These are phyloP conservation scores for Combretum micranthum DNA, from an alignment of 345 rosid genomes.

Conservation along the genomic window DNA sequence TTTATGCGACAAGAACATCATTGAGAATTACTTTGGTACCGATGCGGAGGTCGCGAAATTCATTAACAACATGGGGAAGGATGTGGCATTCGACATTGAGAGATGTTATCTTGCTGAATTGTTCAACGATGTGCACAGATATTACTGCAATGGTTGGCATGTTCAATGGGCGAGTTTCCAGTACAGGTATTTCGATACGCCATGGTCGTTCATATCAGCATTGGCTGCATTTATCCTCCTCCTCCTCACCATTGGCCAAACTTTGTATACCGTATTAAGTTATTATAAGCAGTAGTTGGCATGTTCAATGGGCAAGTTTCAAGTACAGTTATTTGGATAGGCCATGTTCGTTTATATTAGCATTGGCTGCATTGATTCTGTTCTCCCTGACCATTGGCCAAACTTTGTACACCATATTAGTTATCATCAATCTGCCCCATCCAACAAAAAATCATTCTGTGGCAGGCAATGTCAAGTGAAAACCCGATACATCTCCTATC, in stretches of 20 bases:
- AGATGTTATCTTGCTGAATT: slow-evolving; percentile 40
- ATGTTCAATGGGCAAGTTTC: slow-evolving; percentile 59
- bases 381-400: slow-evolving; percentile 50
- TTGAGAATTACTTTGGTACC: slow-evolving; percentile 67
- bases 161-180: slow-evolving; percentile 60
- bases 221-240: slow-evolving; percentile 58
- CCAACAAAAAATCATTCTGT: too few species aligned
- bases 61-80: slow-evolving; percentile 59
- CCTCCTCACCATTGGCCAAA: slow-evolving; percentile 48
- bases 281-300: slow-evolving; percentile 32
- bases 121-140: slow-evolving; percentile 47
- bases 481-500: too few species aligned
- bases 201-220: slow-evolving; percentile 80
- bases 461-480: too few species aligned
- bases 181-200: slow-evolving; percentile 64
- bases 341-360: slow-evolving; percentile 81
- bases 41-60: slow-evolving; percentile 56
- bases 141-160: slow-evolving; percentile 45
- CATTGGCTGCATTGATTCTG: slow-evolving; percentile 58
- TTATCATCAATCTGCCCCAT: slow-evolving; percentile 1
- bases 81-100: slow-evolving; percentile 57
- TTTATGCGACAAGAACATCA: slow-evolving; percentile 42
- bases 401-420: slow-evolving; percentile 33
- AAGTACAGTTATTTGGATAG: slow-evolving; percentile 63
- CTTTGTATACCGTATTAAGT: too few species aligned